Conservation (phyloP, 2,329 filamentous ascomycete species). For the Periconia digitata region DNA sequence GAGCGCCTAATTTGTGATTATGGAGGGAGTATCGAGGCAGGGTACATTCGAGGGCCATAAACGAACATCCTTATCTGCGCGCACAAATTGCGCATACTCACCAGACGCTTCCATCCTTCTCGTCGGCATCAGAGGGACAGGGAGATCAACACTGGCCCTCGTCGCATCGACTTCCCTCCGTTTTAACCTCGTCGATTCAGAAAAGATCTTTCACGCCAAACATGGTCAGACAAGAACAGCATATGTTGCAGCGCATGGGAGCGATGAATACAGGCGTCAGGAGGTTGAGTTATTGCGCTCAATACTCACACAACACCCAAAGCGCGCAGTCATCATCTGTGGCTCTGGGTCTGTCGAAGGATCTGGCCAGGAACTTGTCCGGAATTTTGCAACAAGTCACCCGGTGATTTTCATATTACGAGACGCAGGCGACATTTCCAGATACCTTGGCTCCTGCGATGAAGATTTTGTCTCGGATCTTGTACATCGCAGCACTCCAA, state of each 20-base stretch:
- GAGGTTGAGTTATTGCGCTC: slow-evolving; percentile 64
- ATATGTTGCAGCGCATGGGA: slow-evolving; percentile 65
- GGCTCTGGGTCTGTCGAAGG: slow-evolving; percentile 69
- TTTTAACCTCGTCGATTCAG: slow-evolving; percentile 68
- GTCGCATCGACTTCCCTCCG: slow-evolving; percentile 73
- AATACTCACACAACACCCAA: slow-evolving; percentile 60
- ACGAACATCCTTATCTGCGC: slow-evolving; percentile 26
- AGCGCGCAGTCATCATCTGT: slow-evolving; percentile 69
- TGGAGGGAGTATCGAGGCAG: neutral
- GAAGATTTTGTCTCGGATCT: slow-evolving; percentile 60
- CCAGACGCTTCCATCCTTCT: slow-evolving; percentile 71
- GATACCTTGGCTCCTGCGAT: slow-evolving; percentile 59
- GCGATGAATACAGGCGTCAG: slow-evolving; percentile 62
- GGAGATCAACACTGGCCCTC: slow-evolving; percentile 74
- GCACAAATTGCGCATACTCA: slow-evolving; percentile 50
- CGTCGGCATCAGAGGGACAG: slow-evolving; percentile 71
- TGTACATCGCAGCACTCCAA: slow-evolving; percentile 57
- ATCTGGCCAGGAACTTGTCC: slow-evolving; percentile 61
- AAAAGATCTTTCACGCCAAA: slow-evolving; percentile 66
- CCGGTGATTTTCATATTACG: slow-evolving; percentile 73
- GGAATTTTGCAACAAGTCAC: slow-evolving; percentile 63
- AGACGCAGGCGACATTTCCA: slow-evolving; percentile 64
- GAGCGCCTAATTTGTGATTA: neutral
- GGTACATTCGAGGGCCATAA: neutral
- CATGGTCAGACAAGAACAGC: slow-evolving; percentile 63